Conservation (phyloP, 2,329 filamentous ascomycete species). For the Cercospora sojina region DNA sequence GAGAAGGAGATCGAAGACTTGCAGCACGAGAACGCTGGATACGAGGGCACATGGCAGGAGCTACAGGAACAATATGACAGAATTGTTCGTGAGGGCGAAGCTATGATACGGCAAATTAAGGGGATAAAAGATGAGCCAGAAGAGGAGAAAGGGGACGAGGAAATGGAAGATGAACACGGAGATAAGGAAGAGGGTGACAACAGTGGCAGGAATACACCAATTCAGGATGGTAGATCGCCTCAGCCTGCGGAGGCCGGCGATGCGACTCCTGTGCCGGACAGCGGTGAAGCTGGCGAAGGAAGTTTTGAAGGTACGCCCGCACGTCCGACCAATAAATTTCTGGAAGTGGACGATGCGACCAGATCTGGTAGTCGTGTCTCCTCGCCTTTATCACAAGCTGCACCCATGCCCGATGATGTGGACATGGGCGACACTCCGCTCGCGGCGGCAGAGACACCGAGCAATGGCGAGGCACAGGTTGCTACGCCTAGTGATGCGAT, state of each 20-base stretch:
- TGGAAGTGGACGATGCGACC: slow-evolving; percentile 33
- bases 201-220: slow-evolving; percentile 49
- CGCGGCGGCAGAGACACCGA: slow-evolving; percentile 16
- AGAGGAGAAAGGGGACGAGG: slow-evolving; percentile 72
- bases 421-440: slow-evolving; percentile 31
- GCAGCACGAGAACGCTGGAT: slow-evolving; percentile 77
- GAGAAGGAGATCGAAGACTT: slow-evolving; percentile 86
- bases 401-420: slow-evolving; percentile 29
- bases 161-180: slow-evolving; percentile 59
- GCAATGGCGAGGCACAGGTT: slow-evolving; percentile 25
- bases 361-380: slow-evolving; percentile 27
- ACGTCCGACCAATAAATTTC: slow-evolving; percentile 32
- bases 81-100: slow-evolving; percentile 88
- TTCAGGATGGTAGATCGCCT: slow-evolving; percentile 40
- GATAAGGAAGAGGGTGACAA: slow-evolving; percentile 45
- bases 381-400: slow-evolving; percentile 27
- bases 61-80: slow-evolving; percentile 80
- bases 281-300: slow-evolving; percentile 29
- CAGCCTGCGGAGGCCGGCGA: slow-evolving; percentile 30
- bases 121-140: slow-evolving; percentile 96
- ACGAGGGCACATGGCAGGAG: slow-evolving; percentile 80
- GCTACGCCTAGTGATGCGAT: slow-evolving; percentile 25
- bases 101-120: slow-evolving; percentile 78
- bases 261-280: slow-evolving; percentile 43
- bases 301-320: slow-evolving; percentile 21